Percentiles rank a stretch among this genome's conserved stretches.
Evolutionary conservation across 1,139 yeast genomes (phyloP).

Genomic region (Saccharomycopsis hybrid): DNA sequence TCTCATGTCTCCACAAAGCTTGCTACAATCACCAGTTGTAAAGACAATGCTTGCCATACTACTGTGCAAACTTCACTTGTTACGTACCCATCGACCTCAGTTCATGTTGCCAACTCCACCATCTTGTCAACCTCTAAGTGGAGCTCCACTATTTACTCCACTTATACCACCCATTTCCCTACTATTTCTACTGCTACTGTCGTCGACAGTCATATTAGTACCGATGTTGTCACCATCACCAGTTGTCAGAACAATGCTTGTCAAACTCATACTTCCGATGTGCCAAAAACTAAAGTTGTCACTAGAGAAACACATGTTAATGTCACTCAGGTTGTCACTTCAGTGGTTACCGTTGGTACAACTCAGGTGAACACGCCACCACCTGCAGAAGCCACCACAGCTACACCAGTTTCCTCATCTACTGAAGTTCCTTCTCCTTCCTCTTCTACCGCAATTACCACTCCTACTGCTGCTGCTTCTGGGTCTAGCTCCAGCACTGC

Average conservation of each 20-base stretch:
- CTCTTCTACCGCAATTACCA: slow-evolving; percentile 18
- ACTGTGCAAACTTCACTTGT: slow-evolving; percentile 4
- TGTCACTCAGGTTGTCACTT: slow-evolving; percentile 20
- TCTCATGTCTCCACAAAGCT: slow-evolving; percentile 4
- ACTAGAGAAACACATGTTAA: not conserved
- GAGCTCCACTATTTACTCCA: slow-evolving; percentile 29
- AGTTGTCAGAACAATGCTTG: slow-evolving; percentile 28
- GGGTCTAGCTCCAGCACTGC: not conserved
- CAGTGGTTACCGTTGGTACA: too few relatives aligned
- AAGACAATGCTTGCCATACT: slow-evolving; percentile 4
- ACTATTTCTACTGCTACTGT: slow-evolving; percentile 12
- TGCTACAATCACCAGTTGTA: slow-evolving; percentile 6
- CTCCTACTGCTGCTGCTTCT: slow-evolving; percentile 2
- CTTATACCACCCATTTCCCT: slow-evolving; percentile 29
- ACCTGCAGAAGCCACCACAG: slow-evolving; percentile 27
- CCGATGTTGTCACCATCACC: slow-evolving; percentile 31
- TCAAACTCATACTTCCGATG: slow-evolving; percentile 25
- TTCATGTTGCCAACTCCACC: slow-evolving; percentile 13
- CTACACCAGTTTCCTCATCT: slow-evolving; percentile 12
- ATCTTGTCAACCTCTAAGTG: slow-evolving; percentile 43
- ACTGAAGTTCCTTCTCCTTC: not conserved
- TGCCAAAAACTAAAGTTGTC: not conserved
- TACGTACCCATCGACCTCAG: slow-evolving; percentile 1
- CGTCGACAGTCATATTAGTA: slow-evolving; percentile 26
- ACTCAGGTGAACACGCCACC: too few relatives aligned